These are phyloP conservation scores for Podospora pseudopauciseta DNA, from an alignment of 495 filamentous ascomycete species.

Conservation along the genomic window DNA sequence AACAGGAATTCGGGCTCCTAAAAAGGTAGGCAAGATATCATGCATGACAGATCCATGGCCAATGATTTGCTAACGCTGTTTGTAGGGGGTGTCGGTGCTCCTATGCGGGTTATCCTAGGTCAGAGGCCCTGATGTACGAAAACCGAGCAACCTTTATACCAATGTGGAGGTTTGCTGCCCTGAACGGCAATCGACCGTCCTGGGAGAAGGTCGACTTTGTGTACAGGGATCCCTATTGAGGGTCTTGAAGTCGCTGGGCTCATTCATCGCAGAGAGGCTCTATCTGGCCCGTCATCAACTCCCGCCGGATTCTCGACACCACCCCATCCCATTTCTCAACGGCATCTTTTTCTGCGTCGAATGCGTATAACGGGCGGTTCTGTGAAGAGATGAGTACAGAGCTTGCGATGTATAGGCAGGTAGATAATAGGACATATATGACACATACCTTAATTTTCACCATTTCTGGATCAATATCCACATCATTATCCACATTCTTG, in stretches of 20 bases:
- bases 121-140: background rate
- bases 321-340: conserved; percentile 42
- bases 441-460: conserved; percentile 41
- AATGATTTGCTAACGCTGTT: background rate
- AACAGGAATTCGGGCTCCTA: background rate
- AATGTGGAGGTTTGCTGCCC: background rate
- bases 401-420: background rate
- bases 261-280: conserved; percentile 31
- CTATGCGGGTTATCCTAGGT: background rate
- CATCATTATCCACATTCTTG: conserved; percentile 44
- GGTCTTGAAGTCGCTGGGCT: no score
- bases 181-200: background rate
- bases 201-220: background rate
- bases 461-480: conserved; percentile 50
- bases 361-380: conserved; percentile 50
- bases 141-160: background rate
- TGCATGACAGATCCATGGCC: background rate
- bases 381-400: conserved; percentile 12
- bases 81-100: background rate
- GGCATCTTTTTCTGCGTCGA: conserved; percentile 50
- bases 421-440: background rate
- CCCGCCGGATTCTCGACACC: conserved; percentile 34
- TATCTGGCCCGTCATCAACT: conserved; percentile 40
- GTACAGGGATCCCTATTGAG: no score
- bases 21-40: background rate